Evolutionary conservation across 2,329 filamentous ascomycete species (phyloP).

Genomic region (Pestalotiopsis sp.): DNA sequence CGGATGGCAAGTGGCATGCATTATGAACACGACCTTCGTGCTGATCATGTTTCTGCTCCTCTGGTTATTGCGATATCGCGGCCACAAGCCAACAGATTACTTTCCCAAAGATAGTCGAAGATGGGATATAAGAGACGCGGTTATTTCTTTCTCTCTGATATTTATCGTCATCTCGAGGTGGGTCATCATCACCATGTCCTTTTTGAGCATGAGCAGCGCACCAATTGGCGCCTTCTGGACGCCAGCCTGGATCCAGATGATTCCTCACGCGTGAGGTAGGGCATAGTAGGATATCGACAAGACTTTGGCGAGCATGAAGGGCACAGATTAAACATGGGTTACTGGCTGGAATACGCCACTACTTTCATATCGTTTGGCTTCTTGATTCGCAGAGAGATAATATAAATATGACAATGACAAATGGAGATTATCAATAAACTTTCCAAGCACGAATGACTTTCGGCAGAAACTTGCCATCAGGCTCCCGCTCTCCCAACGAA

Average conservation of each 20-base stretch:
- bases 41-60: background rate
- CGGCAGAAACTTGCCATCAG: too few species aligned
- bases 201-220: background rate
- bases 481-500: too few species aligned
- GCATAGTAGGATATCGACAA: too few species aligned
- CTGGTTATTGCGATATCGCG: background rate
- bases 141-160: background rate
- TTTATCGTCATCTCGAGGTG: background rate
- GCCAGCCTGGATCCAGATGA: background rate
- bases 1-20: background rate
- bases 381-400: too few species aligned
- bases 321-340: too few species aligned
- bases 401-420: too few species aligned
- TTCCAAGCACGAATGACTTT: too few species aligned
- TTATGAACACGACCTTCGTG: background rate
- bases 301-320: too few species aligned
- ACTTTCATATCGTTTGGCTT: too few species aligned
- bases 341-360: too few species aligned
- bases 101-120: background rate
- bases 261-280: background rate
- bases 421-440: too few species aligned
- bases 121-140: background rate
- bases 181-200: background rate
- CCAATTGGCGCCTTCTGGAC: background rate
- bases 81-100: background rate